Base-by-base conservation (phyloP, 345 rosid genomes). In the Lenwebbia sp. region DNA sequence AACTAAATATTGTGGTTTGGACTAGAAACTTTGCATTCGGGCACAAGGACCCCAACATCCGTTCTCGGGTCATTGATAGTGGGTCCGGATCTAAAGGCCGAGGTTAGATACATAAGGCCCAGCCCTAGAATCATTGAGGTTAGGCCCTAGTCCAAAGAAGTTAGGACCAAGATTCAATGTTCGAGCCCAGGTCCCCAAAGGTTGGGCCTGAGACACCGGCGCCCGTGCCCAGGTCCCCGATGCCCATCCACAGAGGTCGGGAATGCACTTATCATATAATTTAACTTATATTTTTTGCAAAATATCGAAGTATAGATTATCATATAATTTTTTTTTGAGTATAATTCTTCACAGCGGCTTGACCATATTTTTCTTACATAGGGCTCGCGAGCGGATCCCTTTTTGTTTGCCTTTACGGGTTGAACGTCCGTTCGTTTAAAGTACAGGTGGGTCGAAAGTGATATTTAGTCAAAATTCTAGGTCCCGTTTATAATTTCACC, bases 181-280 rank as follows among this genome's bases (percentile, higher is more conserved):
- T 14, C 2, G 0, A 6, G 0, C 1, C 8, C 0, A 0, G 0
- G 25, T 21, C 25, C 25, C 22, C 10, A 54, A 7, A 21, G 10
- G 25, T 54, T 15, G 15, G 53, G 53, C 5, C 14, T 1, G 15
- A 14, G 1, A 53, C 6, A 5, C 25, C 25, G 10, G 1, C 1
- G 57, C 57, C 7, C 23, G 1, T 21, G 57, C 57, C 25, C 4
- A 0, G 4, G 57, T 54, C 57, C 7, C 10, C 4, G 4, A 0
- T 22, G 25, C 25, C 10, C 8, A 9, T 54, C 25, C 57, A 19
- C 4, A 0, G 10, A 54, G 10, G 25, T 9, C 4, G 10, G 25
- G 10, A 7, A 7, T 54, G 25, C 25, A 54, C 10, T 21, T 54
- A 21, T 21, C 25, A 6, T 7, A 54, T 21, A 54, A 54, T 8